Base-by-base conservation (phyloP, 2,329 filamentous ascomycete species). In the Xylaria sp. region DNA sequence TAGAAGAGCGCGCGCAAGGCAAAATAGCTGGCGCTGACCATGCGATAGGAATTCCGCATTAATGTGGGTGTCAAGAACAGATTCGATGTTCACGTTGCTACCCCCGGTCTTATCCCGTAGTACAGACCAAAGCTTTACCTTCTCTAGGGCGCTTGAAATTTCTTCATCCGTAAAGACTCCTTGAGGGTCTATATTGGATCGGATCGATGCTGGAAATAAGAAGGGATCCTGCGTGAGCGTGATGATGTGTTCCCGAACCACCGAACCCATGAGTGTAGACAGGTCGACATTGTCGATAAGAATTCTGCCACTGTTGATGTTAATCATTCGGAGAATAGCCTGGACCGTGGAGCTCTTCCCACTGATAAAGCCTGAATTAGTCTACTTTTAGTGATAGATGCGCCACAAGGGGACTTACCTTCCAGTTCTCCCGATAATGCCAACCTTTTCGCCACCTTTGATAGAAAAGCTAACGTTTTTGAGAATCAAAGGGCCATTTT, bases 371-470 rank as follows among this genome's bases (percentile, higher is more conserved):
- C 46, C 36, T 13, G 13, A 4, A 58, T 68, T 48, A 62, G 49
- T 51, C 18, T 13, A 15, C 1, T 7, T 41, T 8, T 49, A 15
- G 13, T 25, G n/a, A 33, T 41, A 2, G n/a, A 18, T 9, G n/a
- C n/a, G 13, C 2, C 13, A 9, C 7, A 10, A 36, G 3, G 28
- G 12, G 3, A 48, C 55, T 41, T 62, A 67, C 69, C 69, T 82
- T 71, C 83, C 85, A 25, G 83, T 88, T 3, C 85, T 79, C 1
- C 86, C 86, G 54, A 84, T 85, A 15, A 88, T 80, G 3, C 82
- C 80, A n/a, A 85, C 76, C 73, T 83, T 82, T 72, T 85, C 77
- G 33, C 85, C 85, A 0, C 82, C 74, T 66, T 73, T 23, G 51
- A 81, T 64, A 0, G 46, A 61, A 20, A 82, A 63, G 10, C 55